Evolutionary conservation across 2,329 filamentous ascomycete genomes (phyloP).

Genomic region (Pezicula rhizophila): DNA sequence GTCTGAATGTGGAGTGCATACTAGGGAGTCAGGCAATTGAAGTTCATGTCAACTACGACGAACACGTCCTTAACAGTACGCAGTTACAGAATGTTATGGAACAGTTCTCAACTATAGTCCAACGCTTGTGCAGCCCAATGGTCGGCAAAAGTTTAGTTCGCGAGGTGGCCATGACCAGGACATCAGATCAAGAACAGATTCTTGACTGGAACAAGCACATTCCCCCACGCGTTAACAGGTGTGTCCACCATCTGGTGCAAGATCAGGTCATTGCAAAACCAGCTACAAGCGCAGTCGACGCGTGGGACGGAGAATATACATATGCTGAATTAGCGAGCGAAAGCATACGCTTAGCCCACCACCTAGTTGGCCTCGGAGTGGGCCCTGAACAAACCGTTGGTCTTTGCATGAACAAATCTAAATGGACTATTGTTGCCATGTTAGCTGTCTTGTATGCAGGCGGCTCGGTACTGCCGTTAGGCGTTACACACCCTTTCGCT

Average conservation of each 20-base stretch:
- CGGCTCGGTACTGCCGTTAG: constrained; percentile 10
- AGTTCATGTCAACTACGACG: constrained; percentile 3
- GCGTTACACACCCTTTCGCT: constrained; percentile 4
- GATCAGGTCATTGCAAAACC: constrained; percentile 3
- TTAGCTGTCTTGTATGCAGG: constrained; percentile 22
- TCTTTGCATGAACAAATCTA: constrained; percentile 19
- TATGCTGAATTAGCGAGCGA: constrained; percentile 8
- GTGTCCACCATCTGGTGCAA: constrained; percentile 6
- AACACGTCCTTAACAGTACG: background rate
- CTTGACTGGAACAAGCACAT: background rate
- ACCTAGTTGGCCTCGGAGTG: constrained; percentile 7
- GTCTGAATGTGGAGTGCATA: background rate
- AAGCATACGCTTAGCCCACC: constrained; percentile 2
- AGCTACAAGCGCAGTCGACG: constrained; percentile 6
- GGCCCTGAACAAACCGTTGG: constrained; percentile 10
- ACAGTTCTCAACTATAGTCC: constrained; percentile 1
- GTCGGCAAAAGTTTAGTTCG: constrained; percentile 5
- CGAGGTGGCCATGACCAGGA: constrained; percentile 1
- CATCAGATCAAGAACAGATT: background rate
- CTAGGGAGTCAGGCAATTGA: background rate
- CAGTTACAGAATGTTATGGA: background rate
- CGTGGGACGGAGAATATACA: constrained; percentile 7
- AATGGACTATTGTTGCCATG: constrained; percentile 21
- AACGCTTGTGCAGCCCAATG: constrained; percentile 2
- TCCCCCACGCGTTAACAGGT: constrained; percentile 2